Evolutionary conservation across 2,329 filamentous ascomycete genomes (phyloP).

Genomic region (Phaeosphaeria sp.): DNA sequence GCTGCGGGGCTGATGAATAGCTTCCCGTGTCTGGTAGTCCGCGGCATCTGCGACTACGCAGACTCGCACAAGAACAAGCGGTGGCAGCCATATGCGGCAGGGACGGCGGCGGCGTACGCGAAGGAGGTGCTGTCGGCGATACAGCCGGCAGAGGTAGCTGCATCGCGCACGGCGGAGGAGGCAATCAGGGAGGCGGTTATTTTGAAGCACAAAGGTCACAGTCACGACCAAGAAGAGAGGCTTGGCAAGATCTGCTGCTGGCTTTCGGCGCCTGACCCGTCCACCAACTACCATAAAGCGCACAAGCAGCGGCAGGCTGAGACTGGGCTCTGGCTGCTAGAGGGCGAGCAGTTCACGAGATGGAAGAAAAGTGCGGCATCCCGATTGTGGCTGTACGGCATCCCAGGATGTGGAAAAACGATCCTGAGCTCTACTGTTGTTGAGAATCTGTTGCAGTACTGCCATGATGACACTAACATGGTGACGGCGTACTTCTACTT

Average conservation of each 20-base stretch:
- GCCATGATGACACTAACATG: conserved; percentile 6
- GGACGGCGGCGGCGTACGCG: no score
- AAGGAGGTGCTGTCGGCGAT: no score
- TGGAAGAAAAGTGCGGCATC: conserved; percentile 43
- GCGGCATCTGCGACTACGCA: no score
- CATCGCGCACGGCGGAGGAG: no score
- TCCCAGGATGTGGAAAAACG: conserved; percentile 53
- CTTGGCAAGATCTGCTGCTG: conserved; percentile 23
- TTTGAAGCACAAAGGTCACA: no score
- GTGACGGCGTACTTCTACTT: conserved; percentile 38
- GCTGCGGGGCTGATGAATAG: no score
- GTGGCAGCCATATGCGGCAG: no score
- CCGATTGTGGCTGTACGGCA: conserved; percentile 50
- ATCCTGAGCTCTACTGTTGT: conserved; percentile 49
- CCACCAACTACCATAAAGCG: conserved; percentile 16
- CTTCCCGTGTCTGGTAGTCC: no score
- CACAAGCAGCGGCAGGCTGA: conserved; percentile 10
- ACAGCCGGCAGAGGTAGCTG: no score
- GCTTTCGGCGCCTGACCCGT: conserved; percentile 41
- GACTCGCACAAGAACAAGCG: no score
- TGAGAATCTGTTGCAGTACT: conserved; percentile 31
- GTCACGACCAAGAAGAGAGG: conserved; percentile 4
- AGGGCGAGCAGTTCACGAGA: conserved; percentile 24
- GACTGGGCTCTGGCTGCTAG: conserved; percentile 48
- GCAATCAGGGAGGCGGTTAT: no score